A percentile compares a stretch with the other conserved stretches of the same genome.
These are phyloP conservation scores for Pseudoperonospora humuli DNA, from an alignment of 352 stramenopile genomes.

Conservation along the genomic window DNA sequence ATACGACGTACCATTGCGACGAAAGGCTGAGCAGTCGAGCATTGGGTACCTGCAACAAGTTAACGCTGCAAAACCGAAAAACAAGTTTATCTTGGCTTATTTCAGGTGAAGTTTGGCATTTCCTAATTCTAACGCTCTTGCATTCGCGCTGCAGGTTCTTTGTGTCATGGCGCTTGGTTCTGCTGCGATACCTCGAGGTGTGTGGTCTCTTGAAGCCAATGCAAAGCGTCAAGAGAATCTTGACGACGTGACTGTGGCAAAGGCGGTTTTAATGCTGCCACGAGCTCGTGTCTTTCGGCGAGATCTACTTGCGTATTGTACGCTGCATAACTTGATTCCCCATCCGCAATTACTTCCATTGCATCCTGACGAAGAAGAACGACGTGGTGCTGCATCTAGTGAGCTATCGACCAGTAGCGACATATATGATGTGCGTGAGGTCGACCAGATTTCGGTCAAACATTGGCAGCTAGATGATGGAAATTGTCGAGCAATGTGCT, in stretches of 20 bases:
- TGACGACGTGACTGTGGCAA: constrained; percentile 10
- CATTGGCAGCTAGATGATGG: constrained; percentile 65
- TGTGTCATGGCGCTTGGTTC: constrained; percentile 7
- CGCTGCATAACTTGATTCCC: constrained; percentile 38
- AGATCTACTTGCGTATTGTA: constrained; percentile 59
- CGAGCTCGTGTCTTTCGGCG: constrained; percentile 39
- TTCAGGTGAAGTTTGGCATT: neutral
- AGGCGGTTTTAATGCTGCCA: constrained; percentile 16
- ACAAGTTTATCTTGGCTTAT: neutral
- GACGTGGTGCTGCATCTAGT: constrained; percentile 17
- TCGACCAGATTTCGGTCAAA: constrained; percentile 45
- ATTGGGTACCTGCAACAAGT: neutral
- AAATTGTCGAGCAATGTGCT: constrained; percentile 46
- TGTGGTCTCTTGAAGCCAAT: constrained; percentile 53
- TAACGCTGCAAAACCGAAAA: too few species aligned
- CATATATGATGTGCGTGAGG: constrained; percentile 55
- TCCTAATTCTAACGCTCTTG: neutral
- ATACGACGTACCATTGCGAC: constrained; percentile 11
- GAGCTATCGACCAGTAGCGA: constrained; percentile 20
- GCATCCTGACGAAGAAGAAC: constrained; percentile 55
- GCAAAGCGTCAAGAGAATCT: constrained; percentile 17
- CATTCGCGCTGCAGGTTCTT: neutral
- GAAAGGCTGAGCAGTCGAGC: neutral
- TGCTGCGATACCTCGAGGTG: constrained; percentile 10
- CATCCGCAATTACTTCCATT: constrained; percentile 59